These are phyloP conservation scores for Metschnikowia cerradonensis DNA, from an alignment of 805 yeast genomes.

Conservation along the genomic window DNA sequence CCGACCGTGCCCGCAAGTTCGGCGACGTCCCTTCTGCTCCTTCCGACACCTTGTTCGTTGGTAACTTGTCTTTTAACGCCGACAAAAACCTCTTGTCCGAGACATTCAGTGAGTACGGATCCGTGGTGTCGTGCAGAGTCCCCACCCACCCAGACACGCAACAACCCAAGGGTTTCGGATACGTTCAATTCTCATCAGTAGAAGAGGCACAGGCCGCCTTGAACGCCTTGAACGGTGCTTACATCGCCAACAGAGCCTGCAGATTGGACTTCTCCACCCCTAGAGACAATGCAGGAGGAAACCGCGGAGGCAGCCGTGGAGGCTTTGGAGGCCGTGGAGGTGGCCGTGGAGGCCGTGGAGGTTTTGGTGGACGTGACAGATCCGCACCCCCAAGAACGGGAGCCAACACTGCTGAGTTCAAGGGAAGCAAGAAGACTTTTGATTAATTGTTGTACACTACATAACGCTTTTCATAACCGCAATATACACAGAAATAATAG, in stretches of 20 bases:
- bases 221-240: slow-evolving; percentile 82
- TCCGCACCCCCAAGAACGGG: slow-evolving; percentile 63
- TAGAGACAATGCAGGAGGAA: slow-evolving; percentile 44
- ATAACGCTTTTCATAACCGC: neutral
- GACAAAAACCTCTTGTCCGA: slow-evolving; percentile 74
- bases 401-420: slow-evolving; percentile 64
- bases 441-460: slow-evolving; percentile 10
- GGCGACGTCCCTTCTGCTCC: slow-evolving; percentile 93
- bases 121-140: slow-evolving; percentile 82
- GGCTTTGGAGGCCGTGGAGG: slow-evolving; percentile 15
- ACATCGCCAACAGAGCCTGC: slow-evolving; percentile 86
- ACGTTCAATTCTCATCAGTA: slow-evolving; percentile 81
- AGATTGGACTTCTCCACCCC: slow-evolving; percentile 95
- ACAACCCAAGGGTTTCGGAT: slow-evolving; percentile 98
- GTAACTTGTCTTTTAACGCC: slow-evolving; percentile 90
- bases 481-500: neutral
- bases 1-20: slow-evolving; percentile 79
- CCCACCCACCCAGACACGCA: slow-evolving; percentile 99
- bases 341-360: slow-evolving; percentile 18
- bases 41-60: slow-evolving; percentile 92
- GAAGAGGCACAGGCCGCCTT: slow-evolving; percentile 91
- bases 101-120: slow-evolving; percentile 73
- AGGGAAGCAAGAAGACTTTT: slow-evolving; percentile 72
- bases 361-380: slow-evolving; percentile 37
- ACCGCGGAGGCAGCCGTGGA: slow-evolving; percentile 17